These are phyloP conservation scores for Capronia epimyces DNA, from an alignment of 2,329 filamentous ascomycete genomes.

Conservation along the genomic window DNA sequence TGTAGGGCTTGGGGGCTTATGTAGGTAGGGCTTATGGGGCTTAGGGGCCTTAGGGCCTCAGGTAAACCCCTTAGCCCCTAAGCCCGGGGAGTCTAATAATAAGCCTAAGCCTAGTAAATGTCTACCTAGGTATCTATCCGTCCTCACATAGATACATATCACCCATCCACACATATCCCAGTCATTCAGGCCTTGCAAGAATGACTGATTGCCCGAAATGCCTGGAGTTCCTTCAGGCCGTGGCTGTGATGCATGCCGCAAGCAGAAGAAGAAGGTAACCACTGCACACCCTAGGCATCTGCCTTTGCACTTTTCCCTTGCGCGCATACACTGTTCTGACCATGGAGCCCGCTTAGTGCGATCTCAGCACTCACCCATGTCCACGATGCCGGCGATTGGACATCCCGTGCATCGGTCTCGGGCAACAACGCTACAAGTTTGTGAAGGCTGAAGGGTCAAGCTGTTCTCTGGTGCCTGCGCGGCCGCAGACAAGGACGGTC, in stretches of 20 bases:
- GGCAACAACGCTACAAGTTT: slow-evolving; percentile 48
- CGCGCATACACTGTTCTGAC: neutral
- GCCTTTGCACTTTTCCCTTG: neutral
- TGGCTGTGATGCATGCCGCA: slow-evolving; percentile 49
- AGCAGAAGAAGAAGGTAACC: slow-evolving; percentile 51
- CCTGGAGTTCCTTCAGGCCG: slow-evolving; percentile 49
- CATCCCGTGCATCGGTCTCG: slow-evolving; percentile 44
- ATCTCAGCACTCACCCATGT: slow-evolving; percentile 42
- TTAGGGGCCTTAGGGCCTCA: no score
- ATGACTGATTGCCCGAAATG: slow-evolving; percentile 31
- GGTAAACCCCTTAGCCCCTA: no score
- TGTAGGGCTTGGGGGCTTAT: no score
- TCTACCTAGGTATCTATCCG: no score
- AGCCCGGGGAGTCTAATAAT: no score
- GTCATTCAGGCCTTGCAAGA: no score
- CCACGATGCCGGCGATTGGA: slow-evolving; percentile 44
- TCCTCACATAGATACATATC: no score
- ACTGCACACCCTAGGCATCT: neutral
- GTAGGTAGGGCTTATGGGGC: no score
- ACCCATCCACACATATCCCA: no score
- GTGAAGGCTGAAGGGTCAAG: slow-evolving; percentile 32
- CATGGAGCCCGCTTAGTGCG: slow-evolving; percentile 39
- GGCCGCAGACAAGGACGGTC: neutral
- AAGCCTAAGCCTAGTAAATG: no score
- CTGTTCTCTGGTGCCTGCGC: no score